These are phyloP conservation scores for Aspergillus fijiensis DNA, from an alignment of 2,329 filamentous ascomycete genomes.

Conservation along the genomic window DNA sequence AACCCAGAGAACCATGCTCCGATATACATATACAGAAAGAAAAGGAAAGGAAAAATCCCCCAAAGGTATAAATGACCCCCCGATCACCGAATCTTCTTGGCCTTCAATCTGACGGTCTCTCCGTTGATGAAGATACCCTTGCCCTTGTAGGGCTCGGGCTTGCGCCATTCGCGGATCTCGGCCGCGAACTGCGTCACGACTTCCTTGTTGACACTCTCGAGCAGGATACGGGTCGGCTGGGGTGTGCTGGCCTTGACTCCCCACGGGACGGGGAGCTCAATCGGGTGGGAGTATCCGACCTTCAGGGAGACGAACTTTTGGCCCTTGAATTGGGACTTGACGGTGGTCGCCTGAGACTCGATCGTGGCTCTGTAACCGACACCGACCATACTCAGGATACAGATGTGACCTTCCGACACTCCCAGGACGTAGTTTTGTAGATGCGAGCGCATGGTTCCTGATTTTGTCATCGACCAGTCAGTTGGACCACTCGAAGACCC, in stretches of 20 bases:
- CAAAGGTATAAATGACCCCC: constrained; percentile 23
- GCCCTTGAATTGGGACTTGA: constrained; percentile 66
- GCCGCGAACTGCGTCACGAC: constrained; percentile 89
- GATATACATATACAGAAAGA: constrained; percentile 31
- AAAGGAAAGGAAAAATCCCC: constrained; percentile 25
- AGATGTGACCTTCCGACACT: constrained; percentile 93
- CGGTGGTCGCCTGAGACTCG: constrained; percentile 71
- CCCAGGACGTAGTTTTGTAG: constrained; percentile 88
- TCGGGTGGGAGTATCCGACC: constrained; percentile 93
- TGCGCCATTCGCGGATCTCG: constrained; percentile 80
- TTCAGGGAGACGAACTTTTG: constrained; percentile 91
- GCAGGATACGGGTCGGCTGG: constrained; percentile 83
- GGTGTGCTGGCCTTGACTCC: constrained; percentile 85
- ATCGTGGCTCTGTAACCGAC: constrained; percentile 92
- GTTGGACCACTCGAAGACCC: background rate
- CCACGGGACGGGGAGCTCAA: constrained; percentile 79
- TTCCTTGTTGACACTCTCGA: constrained; percentile 86
- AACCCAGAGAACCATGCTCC: constrained; percentile 23
- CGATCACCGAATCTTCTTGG: constrained; percentile 88
- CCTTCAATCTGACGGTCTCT: constrained; percentile 96
- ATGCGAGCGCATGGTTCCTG: constrained; percentile 86
- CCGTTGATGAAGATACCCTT: constrained; percentile 99
- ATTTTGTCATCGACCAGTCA: background rate
- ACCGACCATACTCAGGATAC: constrained; percentile 87
- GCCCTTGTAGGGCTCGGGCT: constrained; percentile 96